Base-by-base conservation (phyloP, 495 filamentous ascomycete genomes). In the Hypoxylon crocopeplum region DNA sequence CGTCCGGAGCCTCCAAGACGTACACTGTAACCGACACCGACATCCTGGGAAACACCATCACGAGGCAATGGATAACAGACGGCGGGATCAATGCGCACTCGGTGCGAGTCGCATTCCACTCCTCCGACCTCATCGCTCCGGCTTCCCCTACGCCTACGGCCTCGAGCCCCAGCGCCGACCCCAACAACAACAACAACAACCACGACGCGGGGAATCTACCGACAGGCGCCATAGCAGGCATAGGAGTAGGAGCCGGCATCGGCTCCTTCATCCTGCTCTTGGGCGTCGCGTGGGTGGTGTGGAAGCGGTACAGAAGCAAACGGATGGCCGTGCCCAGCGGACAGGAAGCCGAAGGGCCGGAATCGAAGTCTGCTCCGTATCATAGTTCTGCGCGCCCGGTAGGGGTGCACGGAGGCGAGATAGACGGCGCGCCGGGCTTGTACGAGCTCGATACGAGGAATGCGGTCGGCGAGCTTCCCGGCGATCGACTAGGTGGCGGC, bases 51-150 rank as follows among this genome's bases (percentile, higher is more conserved):
- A 59, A 55, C 10, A 64, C 48, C n/a, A 40, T 59, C 34, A 58
- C 33, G 15, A 64, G 36, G 10, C 22, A 30, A 11, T 34, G 11
- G 6, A 24, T n/a, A 17, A n/a, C 15, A 0, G 44, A 21, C 12
- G n/a, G 11, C 6, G 60, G 54, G 15, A 39, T 64, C 25, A 64
- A 64, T 30, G 60, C 60, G 20, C 60, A 64, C 33, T 58, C 55
- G 22, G 40, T 64, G 2, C 48, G 48, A 47, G 49, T 64, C 13
- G 60, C 60, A 0, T 59, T 64, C 38, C 55, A 55, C 32, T 59
- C 48, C 0, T 59, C 60, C 5, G 60, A 64, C 44, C 6, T 64
- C n/a, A 1, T 25, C 7, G n/a, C 17, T 6, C 27, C 25, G 40
- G 0, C 48, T 11, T 29, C 50, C 2, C 40, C 41, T 13, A 24